These are phyloP conservation scores for Fusarium sp. DNA, from an alignment of 2,329 filamentous ascomycete genomes.

Conservation along the genomic window DNA sequence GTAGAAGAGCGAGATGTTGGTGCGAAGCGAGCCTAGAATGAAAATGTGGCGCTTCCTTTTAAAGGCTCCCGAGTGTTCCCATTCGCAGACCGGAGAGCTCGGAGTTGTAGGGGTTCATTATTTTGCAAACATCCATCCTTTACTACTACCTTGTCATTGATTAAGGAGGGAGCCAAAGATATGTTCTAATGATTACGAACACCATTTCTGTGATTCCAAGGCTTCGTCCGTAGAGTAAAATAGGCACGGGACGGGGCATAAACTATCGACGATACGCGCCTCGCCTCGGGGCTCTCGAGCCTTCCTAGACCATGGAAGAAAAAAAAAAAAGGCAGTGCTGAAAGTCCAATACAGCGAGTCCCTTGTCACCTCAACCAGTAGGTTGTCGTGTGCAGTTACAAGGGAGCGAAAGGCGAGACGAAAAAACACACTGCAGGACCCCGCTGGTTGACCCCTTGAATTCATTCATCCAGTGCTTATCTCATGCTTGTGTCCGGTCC, in stretches of 20 bases:
- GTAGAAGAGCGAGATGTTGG: constrained; percentile 17
- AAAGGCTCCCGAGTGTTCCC: constrained; percentile 40
- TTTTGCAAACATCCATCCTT: constrained; percentile 12
- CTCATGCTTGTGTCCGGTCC: constrained; percentile 22
- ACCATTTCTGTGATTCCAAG: neutral
- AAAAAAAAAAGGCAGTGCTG: neutral
- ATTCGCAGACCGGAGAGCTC: constrained; percentile 47
- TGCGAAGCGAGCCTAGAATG: constrained; percentile 14
- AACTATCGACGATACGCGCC: constrained; percentile 17
- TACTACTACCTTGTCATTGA: constrained; percentile 20
- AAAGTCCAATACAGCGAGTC: constrained; percentile 1
- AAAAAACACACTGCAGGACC: constrained; percentile 22
- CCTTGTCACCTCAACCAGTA: constrained; percentile 11
- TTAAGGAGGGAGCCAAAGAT: constrained; percentile 20
- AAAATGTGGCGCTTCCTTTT: constrained; percentile 29
- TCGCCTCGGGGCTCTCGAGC: constrained; percentile 5
- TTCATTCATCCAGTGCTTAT: constrained; percentile 6
- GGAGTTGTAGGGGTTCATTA: constrained; percentile 30
- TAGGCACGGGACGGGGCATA: constrained; percentile 5
- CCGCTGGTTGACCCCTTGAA: constrained; percentile 35
- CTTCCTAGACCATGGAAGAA: constrained; percentile 3
- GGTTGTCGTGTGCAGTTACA: neutral
- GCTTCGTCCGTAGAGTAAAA: neutral
- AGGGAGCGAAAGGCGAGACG: constrained; percentile 26
- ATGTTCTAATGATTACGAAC: constrained; percentile 16